Base-by-base conservation (phyloP, 1,284 basidiomycete genomes). In the Tranzscheliella williamsii region DNA sequence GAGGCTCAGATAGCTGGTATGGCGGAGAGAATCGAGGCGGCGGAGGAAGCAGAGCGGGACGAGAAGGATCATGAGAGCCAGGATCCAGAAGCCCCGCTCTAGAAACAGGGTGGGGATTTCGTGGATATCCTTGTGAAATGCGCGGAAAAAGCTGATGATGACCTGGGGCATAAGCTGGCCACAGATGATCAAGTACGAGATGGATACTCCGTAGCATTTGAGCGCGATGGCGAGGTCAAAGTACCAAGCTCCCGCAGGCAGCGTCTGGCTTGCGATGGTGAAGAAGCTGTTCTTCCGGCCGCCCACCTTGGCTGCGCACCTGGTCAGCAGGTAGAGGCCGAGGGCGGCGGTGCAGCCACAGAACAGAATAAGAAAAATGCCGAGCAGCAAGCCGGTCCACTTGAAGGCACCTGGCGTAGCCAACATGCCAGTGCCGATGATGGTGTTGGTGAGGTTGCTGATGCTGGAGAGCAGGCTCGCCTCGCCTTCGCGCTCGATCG, bases 141-240 rank as follows among this genome's bases (percentile, higher is more conserved):
- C 58, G 4, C 65, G 49, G 26, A 64, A 88, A 42, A 97, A 81
- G 11, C 90, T 88, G 50, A 83, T 81, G 24, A 92, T 85, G n/a
- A 97, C 94, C 73, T 87, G 92, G 1, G 95, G 94, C 84, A 96
- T 89, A 40, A 97, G 84, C 33, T 71, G 61, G 2, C 63, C 63
- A 30, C 61, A 67, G 27, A 78, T 75, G 53, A 67, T 67, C 30
- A 79, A 83, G 40, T 79, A 90, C 82, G 91, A 94, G 67, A 95
- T 88, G 27, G 90, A 92, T 7, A 98, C 95, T 24, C 95, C 95
- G 76, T 65, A 77, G 52, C 75, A 77, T 40, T 77, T 77, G 78
- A 89, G 87, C 2, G 92, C 93, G 69, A 99, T 96, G 6, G 94
- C 93, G 3, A 87, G 84, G 79, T 98, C 90, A 69, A 94, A 91